phyloP scores from a whole-genome alignment of 495 filamentous ascomycete genomes.

The Penicillium parvum region DNA sequence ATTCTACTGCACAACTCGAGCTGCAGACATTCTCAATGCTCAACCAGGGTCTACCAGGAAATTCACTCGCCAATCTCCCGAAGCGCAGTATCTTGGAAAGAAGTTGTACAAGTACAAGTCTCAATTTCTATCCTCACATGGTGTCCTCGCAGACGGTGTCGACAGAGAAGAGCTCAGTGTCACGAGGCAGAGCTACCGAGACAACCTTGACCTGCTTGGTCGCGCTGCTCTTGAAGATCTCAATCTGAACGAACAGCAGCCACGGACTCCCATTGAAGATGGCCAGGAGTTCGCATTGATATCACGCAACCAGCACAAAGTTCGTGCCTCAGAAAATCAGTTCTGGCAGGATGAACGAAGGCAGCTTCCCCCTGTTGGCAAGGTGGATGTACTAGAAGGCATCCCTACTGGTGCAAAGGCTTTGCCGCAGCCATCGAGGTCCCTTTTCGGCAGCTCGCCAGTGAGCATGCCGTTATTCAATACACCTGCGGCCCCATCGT shows the following conservation, averaged over 20 bases:
- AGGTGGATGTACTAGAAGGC: conserved; percentile 19
- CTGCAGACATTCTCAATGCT: conserved; percentile 43
- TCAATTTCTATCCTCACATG: conserved; percentile 37
- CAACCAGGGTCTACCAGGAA: conserved; percentile 26
- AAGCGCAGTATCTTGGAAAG: conserved; percentile 39
- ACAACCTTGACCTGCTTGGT: conserved; percentile 40
- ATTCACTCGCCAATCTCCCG: conserved; percentile 42
- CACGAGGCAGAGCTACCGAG: conserved; percentile 41
- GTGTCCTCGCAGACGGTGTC: conserved; percentile 36
- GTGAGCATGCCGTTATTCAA: conserved; percentile 34
- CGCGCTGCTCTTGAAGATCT: conserved; percentile 34
- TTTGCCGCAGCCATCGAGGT: conserved; percentile 20
- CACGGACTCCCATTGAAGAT: conserved; percentile 13
- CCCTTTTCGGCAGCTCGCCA: conserved; percentile 33
- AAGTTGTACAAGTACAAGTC: conserved; percentile 41
- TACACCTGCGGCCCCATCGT: conserved; percentile 12
- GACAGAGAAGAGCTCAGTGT: conserved; percentile 33
- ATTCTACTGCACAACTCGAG: conserved; percentile 43
- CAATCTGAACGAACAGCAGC: conserved; percentile 21
- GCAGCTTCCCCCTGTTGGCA: conserved; percentile 15
- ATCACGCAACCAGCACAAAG: conserved; percentile 7
- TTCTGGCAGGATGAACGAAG: conserved; percentile 10
- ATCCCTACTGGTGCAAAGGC: conserved; percentile 21
- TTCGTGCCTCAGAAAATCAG: conserved; percentile 4
- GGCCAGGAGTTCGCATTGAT: conserved; percentile 22